Evolutionary conservation across 495 filamentous ascomycete genomes (phyloP).

Genomic region (Penicillium manginii): DNA sequence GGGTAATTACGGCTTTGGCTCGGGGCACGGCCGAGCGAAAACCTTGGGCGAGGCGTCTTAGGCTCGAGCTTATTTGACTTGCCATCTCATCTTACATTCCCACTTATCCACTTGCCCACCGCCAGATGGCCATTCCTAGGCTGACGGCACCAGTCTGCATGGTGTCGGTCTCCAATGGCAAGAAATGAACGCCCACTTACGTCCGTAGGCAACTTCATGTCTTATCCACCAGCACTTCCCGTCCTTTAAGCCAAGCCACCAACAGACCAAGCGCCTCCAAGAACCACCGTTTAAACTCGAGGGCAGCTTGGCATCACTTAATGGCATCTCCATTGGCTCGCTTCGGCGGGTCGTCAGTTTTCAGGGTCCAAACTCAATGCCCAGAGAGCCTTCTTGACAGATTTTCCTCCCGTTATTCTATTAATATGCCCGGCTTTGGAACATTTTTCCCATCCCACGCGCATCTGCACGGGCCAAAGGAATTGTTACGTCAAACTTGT

Average conservation of each 20-base stretch:
- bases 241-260: slow-evolving; percentile 11
- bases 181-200: background rate
- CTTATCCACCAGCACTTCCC: background rate
- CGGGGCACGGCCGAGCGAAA: slow-evolving; percentile 11
- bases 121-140: background rate
- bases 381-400: slow-evolving; percentile 2
- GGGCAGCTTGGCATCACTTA: slow-evolving; percentile 9
- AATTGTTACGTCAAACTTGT: background rate
- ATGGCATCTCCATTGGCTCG: slow-evolving; percentile 11
- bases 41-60: slow-evolving; percentile 2
- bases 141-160: background rate
- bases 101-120: background rate
- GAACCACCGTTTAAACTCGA: slow-evolving; percentile 5
- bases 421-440: slow-evolving; percentile 6
- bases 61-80: slow-evolving; percentile 15
- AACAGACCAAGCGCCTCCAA: slow-evolving; percentile 10
- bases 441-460: background rate
- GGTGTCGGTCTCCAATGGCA: background rate
- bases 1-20: background rate
- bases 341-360: slow-evolving; percentile 5
- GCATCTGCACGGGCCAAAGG: slow-evolving; percentile 1
- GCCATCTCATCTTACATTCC: slow-evolving; percentile 1
- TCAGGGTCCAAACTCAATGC: slow-evolving; percentile 9
- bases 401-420: slow-evolving; percentile 13
- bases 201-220: too few relatives aligned